A percentile compares a stretch with the other conserved stretches of the same genome.
These are phyloP conservation scores for Penicillium desertorum DNA, from an alignment of 495 filamentous ascomycete genomes.

Conservation along the genomic window DNA sequence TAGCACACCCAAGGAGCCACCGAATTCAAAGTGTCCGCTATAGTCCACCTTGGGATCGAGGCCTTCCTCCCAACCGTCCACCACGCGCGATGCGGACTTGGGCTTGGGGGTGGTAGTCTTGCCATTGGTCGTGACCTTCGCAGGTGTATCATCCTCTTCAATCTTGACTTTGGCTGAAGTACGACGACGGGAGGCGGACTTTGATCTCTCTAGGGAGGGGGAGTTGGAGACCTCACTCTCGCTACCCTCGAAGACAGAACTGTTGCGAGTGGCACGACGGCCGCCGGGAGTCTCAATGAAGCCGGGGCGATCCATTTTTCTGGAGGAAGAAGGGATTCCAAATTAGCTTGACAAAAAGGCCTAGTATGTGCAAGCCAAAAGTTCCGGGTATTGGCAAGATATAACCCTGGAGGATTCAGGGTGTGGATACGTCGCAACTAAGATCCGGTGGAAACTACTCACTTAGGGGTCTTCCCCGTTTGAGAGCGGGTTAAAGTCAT, in stretches of 20 bases:
- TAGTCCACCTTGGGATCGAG: constrained; percentile 76
- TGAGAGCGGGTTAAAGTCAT: constrained; percentile 53
- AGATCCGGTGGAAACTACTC: constrained; percentile 30
- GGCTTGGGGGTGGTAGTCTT: constrained; percentile 33
- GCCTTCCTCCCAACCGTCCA: constrained; percentile 67
- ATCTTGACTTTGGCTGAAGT: constrained; percentile 32
- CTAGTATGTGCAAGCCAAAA: not conserved
- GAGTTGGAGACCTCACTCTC: constrained; percentile 37
- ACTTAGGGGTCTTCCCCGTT: constrained; percentile 53
- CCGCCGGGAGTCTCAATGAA: constrained; percentile 59
- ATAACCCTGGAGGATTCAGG: constrained; percentile 12
- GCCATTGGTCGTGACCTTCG: constrained; percentile 39
- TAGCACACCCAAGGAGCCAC: constrained; percentile 71
- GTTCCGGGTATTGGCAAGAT: constrained; percentile 5
- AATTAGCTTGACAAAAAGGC: constrained; percentile 13
- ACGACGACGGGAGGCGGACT: constrained; percentile 38
- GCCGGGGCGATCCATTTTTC: constrained; percentile 57
- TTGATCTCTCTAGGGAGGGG: constrained; percentile 26
- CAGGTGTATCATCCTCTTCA: constrained; percentile 33
- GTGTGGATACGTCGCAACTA: constrained; percentile 19
- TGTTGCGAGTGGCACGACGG: constrained; percentile 46
- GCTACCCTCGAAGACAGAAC: constrained; percentile 35
- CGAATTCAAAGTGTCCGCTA: constrained; percentile 84
- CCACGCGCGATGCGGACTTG: constrained; percentile 39
- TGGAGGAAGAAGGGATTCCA: constrained; percentile 23